Base-by-base conservation (phyloP, 441 rosid genomes). In the Monsonia emarginata region DNA sequence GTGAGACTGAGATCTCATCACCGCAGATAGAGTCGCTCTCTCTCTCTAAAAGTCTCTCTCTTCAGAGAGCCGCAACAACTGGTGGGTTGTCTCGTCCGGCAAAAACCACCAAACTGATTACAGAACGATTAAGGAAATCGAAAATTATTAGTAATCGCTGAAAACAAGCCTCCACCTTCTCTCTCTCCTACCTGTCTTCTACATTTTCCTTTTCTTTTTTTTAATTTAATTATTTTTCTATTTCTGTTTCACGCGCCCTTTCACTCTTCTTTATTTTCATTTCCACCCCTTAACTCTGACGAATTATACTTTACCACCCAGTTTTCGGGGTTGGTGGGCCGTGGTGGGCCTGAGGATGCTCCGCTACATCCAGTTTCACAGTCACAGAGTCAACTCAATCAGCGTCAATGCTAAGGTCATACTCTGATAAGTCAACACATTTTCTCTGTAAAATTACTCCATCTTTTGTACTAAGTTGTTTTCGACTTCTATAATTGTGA, bases 71-170 rank as follows among this genome's bases (percentile, higher is more conserved):
- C 57, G 10, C 57, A 50, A 50, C 63, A 60, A 60, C 63, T 60
- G 63, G 63, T 60, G 36, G 63, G 63, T 30, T 60, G 63, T 60
- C 63, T 60, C 25, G 59, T 52, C 63, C 63, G 63, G 63, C 63
- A 60, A 28, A 24, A 60, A 30, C 38, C 63, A 60, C 63, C 63
- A 30, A 30, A 60, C 34, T 13, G n/a, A 14, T 7, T 22, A 60
- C 4, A 60, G 30, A 30, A 27, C 14, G n/a, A 40, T 40, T 40
- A 40, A 40, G 48, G 16, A 40, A 40, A 40, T 40, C 48, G 48
- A 14, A 40, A 40, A 40, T 40, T 8, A 40, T 40, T 14, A 40
- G 48, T 40, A 40, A 40, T 40, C 14, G 48, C 48, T 40, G 16
- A 40, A 13, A 40, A 40, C 48, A 36, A 32, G 8, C 36, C 44